Conservation (phyloP, 1,284 basidiomycete genomes). For the Acaromyces ingoldii region DNA sequence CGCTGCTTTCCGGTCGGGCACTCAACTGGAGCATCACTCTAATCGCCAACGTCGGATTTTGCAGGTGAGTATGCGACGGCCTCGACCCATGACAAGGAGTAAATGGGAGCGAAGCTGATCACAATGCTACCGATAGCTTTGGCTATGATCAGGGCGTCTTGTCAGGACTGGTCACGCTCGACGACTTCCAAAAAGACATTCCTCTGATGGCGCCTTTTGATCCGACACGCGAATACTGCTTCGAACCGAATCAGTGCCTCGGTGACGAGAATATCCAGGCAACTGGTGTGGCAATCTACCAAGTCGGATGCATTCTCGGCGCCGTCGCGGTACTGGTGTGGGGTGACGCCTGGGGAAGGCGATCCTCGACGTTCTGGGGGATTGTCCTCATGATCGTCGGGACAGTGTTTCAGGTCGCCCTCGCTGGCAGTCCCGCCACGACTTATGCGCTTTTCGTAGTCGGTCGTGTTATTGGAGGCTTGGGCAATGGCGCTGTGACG, state of each 20-base stretch:
- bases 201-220: constrained; percentile 3
- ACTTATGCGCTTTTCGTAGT: constrained; percentile 4
- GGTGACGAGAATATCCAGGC: constrained; percentile 2
- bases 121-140: too few species aligned
- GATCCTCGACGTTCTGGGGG: constrained; percentile 8
- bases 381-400: constrained; percentile 2
- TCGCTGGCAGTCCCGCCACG: neutral
- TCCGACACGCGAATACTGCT: neutral
- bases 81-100: too few species aligned
- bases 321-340: constrained; percentile 20
- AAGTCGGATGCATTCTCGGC: constrained; percentile 26
- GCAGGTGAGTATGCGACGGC: too few species aligned
- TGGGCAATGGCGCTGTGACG: constrained; percentile 8
- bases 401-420: constrained; percentile 1
- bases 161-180: neutral
- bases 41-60: too few species aligned
- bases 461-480: constrained; percentile 2
- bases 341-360: constrained; percentile 22
- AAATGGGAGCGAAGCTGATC: too few species aligned
- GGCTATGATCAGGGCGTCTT: too few species aligned
- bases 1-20: too few species aligned
- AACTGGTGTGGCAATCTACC: constrained; percentile 18
- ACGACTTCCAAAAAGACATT: constrained; percentile 1
- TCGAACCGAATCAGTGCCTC: neutral
- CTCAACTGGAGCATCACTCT: too few species aligned